Evolutionary conservation across 495 filamentous ascomycete species (phyloP), one percentile per base, ranked within the genome.

Genomic region (Neurospora tetrasperma): DNA sequence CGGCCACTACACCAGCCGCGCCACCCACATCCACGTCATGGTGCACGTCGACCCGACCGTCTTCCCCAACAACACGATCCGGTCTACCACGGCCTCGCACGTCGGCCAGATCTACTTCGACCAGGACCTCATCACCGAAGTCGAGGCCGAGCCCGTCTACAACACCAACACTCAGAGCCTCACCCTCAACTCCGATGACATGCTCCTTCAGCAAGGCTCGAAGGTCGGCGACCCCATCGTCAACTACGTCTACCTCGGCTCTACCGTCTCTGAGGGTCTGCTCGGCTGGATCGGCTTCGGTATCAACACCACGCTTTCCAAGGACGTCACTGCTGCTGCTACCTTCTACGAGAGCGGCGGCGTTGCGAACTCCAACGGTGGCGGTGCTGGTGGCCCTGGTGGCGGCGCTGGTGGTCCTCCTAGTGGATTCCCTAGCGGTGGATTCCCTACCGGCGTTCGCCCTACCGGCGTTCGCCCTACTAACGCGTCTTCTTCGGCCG

Each of bases 81-180:
- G 85, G 10, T 79, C 80, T 20, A 83, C 71, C 23, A 76, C 76
- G 6, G 79, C 87, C 54, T 80, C 83, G n/a, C 88, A 92, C 78
- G 82, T 90, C 71, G 81, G 89, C 72, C 89, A 91, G 78, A 74
- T 91, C 16, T 92, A 89, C 85, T 92, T 86, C 80, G 87, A 88
- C 71, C 85, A 91, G 75, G 83, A 82, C 41, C 84, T 90, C 23
- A 85, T 88, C 73, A 78, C 75, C 12, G 84, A 83, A 42, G 87
- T 92, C 46, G 86, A 89, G 75, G 78, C 81, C n/a, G 85, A 81
- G 11, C 80, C 79, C 70, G 87, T 86, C 0, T 91, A 91, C 76
- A 85, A 70, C 71, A 82, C 80, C 69, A 91, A 91, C 83, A 86
- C 80, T 0, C 85, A 88, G 69, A 42, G 44, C 1, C 74, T 88